A percentile compares a stretch with the other conserved stretches of the same genome.
Evolutionary conservation across 2,329 filamentous ascomycete genomes (phyloP).

Genomic region (Aspergillus sp.): DNA sequence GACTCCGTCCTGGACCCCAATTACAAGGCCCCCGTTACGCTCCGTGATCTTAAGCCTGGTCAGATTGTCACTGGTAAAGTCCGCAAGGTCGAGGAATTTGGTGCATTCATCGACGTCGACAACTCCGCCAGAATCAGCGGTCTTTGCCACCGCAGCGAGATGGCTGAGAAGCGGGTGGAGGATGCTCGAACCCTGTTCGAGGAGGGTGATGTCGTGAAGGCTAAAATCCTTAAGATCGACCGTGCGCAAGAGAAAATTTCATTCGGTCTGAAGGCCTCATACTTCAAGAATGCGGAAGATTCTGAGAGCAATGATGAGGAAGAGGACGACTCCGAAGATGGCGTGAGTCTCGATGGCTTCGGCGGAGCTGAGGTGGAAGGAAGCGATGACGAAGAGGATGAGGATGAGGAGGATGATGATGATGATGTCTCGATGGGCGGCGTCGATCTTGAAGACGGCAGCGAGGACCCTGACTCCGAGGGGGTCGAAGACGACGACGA

Average conservation of each 20-base stretch:
- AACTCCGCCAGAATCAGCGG: conserved; percentile 84
- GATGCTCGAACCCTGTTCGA: conserved; percentile 87
- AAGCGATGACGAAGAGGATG: conserved; percentile 31
- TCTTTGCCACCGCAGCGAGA: conserved; percentile 84
- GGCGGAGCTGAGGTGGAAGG: conserved; percentile 29
- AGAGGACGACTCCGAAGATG: conserved; percentile 31
- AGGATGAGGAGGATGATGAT: conserved; percentile 16
- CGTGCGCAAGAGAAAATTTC: conserved; percentile 68
- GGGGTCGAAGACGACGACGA: conserved; percentile 40
- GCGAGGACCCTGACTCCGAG: conserved; percentile 40
- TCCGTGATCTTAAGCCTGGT: conserved; percentile 69
- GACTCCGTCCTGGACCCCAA: conserved; percentile 73
- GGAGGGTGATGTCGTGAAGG: conserved; percentile 89
- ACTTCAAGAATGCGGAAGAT: conserved; percentile 61
- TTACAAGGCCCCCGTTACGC: conserved; percentile 65
- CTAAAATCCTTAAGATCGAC: conserved; percentile 75
- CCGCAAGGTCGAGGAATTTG: conserved; percentile 89
- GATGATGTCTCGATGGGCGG: conserved; percentile 35
- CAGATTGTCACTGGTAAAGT: conserved; percentile 84
- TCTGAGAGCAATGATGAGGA: conserved; percentile 42
- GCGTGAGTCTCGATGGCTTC: conserved; percentile 24
- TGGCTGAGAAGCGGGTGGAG: conserved; percentile 74
- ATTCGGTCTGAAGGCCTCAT: conserved; percentile 87
- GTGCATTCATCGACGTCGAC: conserved; percentile 87
- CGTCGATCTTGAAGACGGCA: conserved; percentile 39